A percentile compares a stretch with the other conserved stretches of the same genome.
phyloP scores from a whole-genome alignment of 139 green algal genomes.

The Nannochloris sp. region DNA sequence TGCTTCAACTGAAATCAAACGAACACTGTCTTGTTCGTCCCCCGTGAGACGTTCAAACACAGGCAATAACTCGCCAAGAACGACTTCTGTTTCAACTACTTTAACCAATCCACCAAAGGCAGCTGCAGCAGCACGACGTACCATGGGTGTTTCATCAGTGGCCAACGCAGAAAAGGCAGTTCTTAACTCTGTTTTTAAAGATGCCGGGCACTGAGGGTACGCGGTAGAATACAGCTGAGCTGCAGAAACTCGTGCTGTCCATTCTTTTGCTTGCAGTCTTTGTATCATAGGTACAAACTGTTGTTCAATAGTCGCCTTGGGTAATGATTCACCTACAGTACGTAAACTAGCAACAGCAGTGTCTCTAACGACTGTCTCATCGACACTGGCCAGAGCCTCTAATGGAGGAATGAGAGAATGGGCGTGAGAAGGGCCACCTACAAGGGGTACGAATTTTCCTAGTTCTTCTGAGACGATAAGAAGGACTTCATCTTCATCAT shows the following conservation, averaged over 20 bases:
- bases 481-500: slow-evolving; percentile 93
- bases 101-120: slow-evolving; percentile 79
- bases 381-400: slow-evolving; percentile 87
- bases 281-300: slow-evolving; percentile 74
- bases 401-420: slow-evolving; percentile 81
- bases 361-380: slow-evolving; percentile 98
- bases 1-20: slow-evolving; percentile 89
- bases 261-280: slow-evolving; percentile 84
- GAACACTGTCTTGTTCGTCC: slow-evolving; percentile 94
- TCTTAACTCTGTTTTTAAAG: slow-evolving; percentile 59
- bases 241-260: slow-evolving; percentile 90
- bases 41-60: slow-evolving; percentile 80
- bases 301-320: slow-evolving; percentile 51
- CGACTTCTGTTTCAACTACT: slow-evolving; percentile 61
- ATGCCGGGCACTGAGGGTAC: slow-evolving; percentile 46
- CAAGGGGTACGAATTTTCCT: slow-evolving; percentile 87
- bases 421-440: slow-evolving; percentile 76
- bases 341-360: slow-evolving; percentile 82
- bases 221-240: slow-evolving; percentile 81
- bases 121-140: slow-evolving; percentile 72
- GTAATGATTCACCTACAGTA: slow-evolving; percentile 72
- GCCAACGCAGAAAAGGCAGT: slow-evolving; percentile 71
- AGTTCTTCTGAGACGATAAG: slow-evolving; percentile 95
- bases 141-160: slow-evolving; percentile 98
- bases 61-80: slow-evolving; percentile 77